Evolutionary conservation across 2,329 filamentous ascomycete species (phyloP), one percentile per base, ranked within the genome.

Genomic region (Pyricularia pennisetigena): DNA sequence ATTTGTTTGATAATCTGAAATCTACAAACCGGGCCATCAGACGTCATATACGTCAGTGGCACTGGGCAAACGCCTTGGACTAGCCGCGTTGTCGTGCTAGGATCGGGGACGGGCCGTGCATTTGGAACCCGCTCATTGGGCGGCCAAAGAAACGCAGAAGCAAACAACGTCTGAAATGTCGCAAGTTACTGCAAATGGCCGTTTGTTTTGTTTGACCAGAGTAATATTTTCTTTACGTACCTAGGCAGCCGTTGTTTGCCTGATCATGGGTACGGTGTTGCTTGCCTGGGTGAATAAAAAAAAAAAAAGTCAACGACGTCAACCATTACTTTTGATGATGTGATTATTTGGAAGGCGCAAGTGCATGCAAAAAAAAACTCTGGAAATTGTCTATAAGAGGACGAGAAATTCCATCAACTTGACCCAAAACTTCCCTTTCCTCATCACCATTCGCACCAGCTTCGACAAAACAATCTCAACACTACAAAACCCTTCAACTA

Each of bases 331-430:
- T 6, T 20, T 49, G 16, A n/a, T 20, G 41, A 49, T 49, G 5
- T 49, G 41, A 20, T 49, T 49, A 16, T n/a, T 35, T 20, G 41
- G 41, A 49, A n/a, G 41, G 41, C 6, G 9, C 41, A n/a, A 20
- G 1, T 49, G 41, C 6, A 7, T 26, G 5, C n/a, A 61, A 26
- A 24, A 4, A 1, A 4, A n/a, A n/a, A n/a, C 2, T 6, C 1
- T 61, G n/a, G 1, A 3, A 62, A 28, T n/a, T 7, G 2, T 64
- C 64, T 68, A 68, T 68, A 68, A 68, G 64, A 68, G 64, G 57
- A 28, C 4, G 32, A 9, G 24, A 30, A n/a, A 26, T 61, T 6
- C 16, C 65, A 24, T 32, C 29, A n/a, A 66, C 26, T 24, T 64
- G 10, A 12, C 2, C 3, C 23, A 2, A 20, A 6, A 20, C 14